Evolutionary conservation across 2,329 filamentous ascomycete genomes (phyloP), one percentile per base, ranked within the genome.

Genomic region (Remersonia thermophila): DNA sequence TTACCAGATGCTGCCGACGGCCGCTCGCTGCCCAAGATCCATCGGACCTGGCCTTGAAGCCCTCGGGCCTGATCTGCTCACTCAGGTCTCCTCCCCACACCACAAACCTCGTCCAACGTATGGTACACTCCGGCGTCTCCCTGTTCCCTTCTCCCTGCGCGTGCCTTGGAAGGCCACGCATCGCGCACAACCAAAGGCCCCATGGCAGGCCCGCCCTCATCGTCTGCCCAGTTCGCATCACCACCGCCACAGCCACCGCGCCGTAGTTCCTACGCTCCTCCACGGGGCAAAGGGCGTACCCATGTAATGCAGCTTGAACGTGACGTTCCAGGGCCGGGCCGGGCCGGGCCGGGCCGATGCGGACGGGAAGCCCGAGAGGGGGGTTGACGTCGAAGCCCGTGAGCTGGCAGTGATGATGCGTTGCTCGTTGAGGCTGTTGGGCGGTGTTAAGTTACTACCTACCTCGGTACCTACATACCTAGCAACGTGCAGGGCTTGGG

Each of bases 171-270:
- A 5, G 20, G 20, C 20, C 20, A 12, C 41, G 38, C 35, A 45
- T 42, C 20, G 43, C 40, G 17, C 34, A 38, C 30, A 45, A 30
- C 4, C 44, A 42, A 9, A 34, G 11, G 10, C 23, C 40, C 25
- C 35, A 30, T 32, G 5, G 41, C 25, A 14, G 39, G 27, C 20
- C 30, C 34, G 32, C 37, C 17, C 33, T 44, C 44, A 42, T 42
- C 42, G 42, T 42, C 10, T 44, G 31, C 4, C 44, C 44, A 15
- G 44, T 37, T 13, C 44, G 37, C 9, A 30, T 50, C 29, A 49
- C 39, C 36, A 53, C 48, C 16, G 50, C 48, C 18, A 44, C 44
- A 5, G 49, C 45, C 12, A 52, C 51, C 11, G 51, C 26, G 36
- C 52, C 51, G 32, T 50, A 53, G 26, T 45, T 44, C 3, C 45